Base-by-base conservation (phyloP, 179 eudicot genomes). In the Silene coronaria region DNA sequence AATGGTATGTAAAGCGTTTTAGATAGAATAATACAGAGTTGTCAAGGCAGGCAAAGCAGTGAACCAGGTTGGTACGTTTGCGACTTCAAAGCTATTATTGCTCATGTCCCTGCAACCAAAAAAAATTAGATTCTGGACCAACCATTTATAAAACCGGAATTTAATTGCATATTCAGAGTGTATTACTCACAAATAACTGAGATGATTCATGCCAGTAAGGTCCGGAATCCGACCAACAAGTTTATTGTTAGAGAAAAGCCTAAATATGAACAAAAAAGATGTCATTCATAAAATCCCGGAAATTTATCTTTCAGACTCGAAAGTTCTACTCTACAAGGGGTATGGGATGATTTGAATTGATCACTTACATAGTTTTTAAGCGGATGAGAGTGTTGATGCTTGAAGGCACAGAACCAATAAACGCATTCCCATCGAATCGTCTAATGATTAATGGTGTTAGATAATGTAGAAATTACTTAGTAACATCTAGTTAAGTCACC, bases 211-310 rank as follows among this genome's bases (percentile, higher is more conserved):
- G 84, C 88, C 88, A 12, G 90, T 81, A 65, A 93, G 89, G 75
- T 89, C 82, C 19, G 97, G 97, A 21, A 91, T 38, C 48, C 82
- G 75, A 76, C 97, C 93, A 23, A 73, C 85, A 81, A 91, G 76
- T 77, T 72, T 69, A 73, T 93, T 93, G 85, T 89, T 82, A 55
- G 90, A 86, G 80, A 93, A 77, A 77, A 32, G 71, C 86, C 98
- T 91, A 82, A 61, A 55, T 63, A 58, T 28, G 71, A 79, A 36
- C n/a, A 65, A 70, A 55, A 57, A 57, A 58, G 68, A 53, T 36
- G 42, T 36, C 42, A 36, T 36, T 32, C 5, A 32, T n/a, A n/a
- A 1, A 32, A 32, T 6, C 34, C 34, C 0, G 34, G 4, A 3
- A 1, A 3, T 32, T 6, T 32, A 4, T 32, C 34, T 32, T 32